phyloP scores from a whole-genome alignment of 169 alveolate genomes.

The Pseudocohnilembus persalinus region DNA sequence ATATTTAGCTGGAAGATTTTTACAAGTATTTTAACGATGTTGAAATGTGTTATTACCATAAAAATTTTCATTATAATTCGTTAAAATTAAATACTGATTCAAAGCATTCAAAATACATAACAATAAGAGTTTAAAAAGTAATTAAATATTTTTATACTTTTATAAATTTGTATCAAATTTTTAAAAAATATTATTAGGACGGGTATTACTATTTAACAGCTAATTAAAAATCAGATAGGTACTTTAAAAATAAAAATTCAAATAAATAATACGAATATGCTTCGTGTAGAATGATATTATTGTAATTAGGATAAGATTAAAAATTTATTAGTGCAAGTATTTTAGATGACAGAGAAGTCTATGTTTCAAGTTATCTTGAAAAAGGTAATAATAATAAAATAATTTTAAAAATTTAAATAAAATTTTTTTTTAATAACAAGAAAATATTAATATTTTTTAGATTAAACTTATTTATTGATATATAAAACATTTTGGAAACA shows the following conservation, averaged over 20 bases:
- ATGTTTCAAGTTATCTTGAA: conserved; percentile 5
- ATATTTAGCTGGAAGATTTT: conserved; percentile 44
- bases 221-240: neutral
- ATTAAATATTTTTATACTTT: conserved; percentile 21
- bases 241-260: neutral
- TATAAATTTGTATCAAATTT: neutral
- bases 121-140: conserved; percentile 18
- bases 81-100: conserved; percentile 10
- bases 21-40: conserved; percentile 47
- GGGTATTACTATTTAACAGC: conserved; percentile 19
- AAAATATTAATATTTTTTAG: neutral
- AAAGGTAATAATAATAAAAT: neutral
- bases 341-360: conserved; percentile 39
- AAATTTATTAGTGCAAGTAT: conserved; percentile 25
- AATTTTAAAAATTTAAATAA: too few species aligned
- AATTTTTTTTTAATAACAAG: too few species aligned
- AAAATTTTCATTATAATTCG: conserved; percentile 22
- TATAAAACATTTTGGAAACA: conserved; percentile 21
- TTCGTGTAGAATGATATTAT: neutral
- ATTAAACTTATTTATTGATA: neutral
- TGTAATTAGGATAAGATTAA: conserved; percentile 4
- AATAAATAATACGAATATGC: neutral
- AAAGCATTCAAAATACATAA: conserved; percentile 13
- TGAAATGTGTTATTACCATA: conserved; percentile 44
- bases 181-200: neutral